Percentiles rank a stretch among this genome's conserved stretches.
These are phyloP conservation scores for Abelmoschus esculentus DNA, from an alignment of 345 rosid species.

Conservation along the genomic window DNA sequence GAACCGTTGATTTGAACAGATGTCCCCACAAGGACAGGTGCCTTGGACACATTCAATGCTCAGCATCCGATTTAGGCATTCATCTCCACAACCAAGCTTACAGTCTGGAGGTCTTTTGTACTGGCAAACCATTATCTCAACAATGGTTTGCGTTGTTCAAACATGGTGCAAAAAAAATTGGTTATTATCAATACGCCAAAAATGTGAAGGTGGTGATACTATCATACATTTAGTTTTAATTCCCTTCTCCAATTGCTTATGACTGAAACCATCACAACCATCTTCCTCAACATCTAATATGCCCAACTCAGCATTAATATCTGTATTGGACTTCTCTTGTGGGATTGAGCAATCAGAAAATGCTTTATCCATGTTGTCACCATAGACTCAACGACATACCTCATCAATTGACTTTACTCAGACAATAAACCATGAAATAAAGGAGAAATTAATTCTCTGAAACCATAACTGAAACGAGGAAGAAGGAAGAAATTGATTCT, in stretches of 20 bases:
- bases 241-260: conserved; percentile 43
- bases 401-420: too few species aligned
- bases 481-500: too few species aligned
- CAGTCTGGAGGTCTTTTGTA: conserved; percentile 64
- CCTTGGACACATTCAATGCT: conserved; percentile 93
- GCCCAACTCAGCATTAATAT: conserved; percentile 87
- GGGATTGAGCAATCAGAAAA: conserved; percentile 73
- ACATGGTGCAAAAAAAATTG: conserved; percentile 80
- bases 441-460: too few species aligned
- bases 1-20: conserved; percentile 98
- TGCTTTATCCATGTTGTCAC: conserved; percentile 61
- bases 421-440: too few species aligned
- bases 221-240: conserved; percentile 33
- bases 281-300: conserved; percentile 87
- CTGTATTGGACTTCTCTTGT: conserved; percentile 93
- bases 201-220: conserved; percentile 56
- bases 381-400: too few species aligned
- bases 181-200: conserved; percentile 58
- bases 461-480: too few species aligned
- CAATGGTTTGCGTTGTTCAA: conserved; percentile 82
- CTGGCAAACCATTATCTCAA: conserved; percentile 97
- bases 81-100: conserved; percentile 81
- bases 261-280: conserved; percentile 43
- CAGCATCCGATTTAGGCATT: conserved; percentile 92
- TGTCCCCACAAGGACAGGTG: conserved; percentile 88